Evolutionary conservation across 495 filamentous ascomycete genomes (phyloP), one percentile per base, ranked within the genome.

Genomic region (Daldinia childiae): DNA sequence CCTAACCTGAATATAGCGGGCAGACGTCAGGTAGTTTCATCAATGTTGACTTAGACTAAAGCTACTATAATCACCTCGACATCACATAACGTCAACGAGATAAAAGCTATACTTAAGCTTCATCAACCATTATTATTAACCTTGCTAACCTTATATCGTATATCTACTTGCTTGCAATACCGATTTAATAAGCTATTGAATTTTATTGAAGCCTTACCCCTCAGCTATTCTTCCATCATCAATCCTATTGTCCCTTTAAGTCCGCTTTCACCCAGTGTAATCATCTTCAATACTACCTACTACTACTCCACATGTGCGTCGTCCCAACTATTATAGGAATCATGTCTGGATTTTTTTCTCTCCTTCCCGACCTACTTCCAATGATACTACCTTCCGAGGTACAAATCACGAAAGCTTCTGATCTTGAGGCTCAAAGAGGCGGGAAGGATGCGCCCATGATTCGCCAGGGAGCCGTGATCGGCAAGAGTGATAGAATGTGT

Each of bases 401-500:
- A 0, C 79, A 82, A 34, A 77, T 87, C 50, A 82, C 81, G 6
- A 83, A 76, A 56, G 76, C 80, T 4, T 64, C 71, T 51, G 82
- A 86, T 2, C 78, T 87, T 32, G 68, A 79, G 43, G 78, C 80
- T 24, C 71, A 76, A 52, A 66, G 72, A 36, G 57, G 62, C 55
- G 65, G 68, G 62, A 64, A 74, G 56, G 61, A 72, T 36, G 66
- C 76, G 8, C 58, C 76, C 11, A 76, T 74, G 69, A 57, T 71
- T 70, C 64, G 85, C 79, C 39, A 87, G 64, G 83, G 86, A 45
- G 88, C 89, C 27, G 84, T 92, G 55, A 81, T 87, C 43, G 80
- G 84, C 64, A 84, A 87, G 71, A 84, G 83, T 12, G 87, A 90
- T 51, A 86, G 81, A 29, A 80, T 91, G 71, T 90, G 85, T 66